Evolutionary conservation across 495 filamentous ascomycete genomes (phyloP), one percentile per base, ranked within the genome.

Genomic region (Parachaetomium inaequale): DNA sequence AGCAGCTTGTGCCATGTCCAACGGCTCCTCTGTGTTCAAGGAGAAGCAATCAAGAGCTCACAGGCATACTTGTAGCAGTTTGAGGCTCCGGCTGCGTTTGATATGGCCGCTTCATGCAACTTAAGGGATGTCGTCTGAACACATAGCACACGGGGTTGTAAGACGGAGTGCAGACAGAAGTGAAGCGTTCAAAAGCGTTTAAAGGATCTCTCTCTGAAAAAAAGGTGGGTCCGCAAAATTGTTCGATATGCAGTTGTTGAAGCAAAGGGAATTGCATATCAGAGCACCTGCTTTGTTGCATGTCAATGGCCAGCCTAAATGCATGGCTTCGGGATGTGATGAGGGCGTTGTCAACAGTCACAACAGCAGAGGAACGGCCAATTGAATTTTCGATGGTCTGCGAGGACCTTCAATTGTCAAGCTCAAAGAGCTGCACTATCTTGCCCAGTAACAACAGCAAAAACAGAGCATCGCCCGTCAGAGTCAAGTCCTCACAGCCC

Each of bases 381-480:
- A 26, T 32, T 34, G 38, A 56, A 59, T 63, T 66, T 62, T 34
- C 56, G 51, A 58, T 57, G 60, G 64, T 52, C 64, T 61, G 60
- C 28, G 54, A 29, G 56, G 51, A 58, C 63, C 58, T 56, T 66
- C 25, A 59, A 66, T 66, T 66, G 64, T 56, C 64, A 63, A 66
- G 51, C 58, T 42, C 25, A 28, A 63, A 58, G 38, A 57, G 46
- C 63, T 23, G 21, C 55, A 36, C 31, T 47, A 42, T 7, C 54
- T 51, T 46, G 36, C 60, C n/a, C 56, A 7, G n/a, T 21, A 51
- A 58, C n/a, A 28, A 59, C 40, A 42, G 32, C 50, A 59, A 21
- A 26, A 50, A 51, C 21, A 55, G 31, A 50, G 52, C 60, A 58
- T 25, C 36, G 34, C 38, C 26, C 19, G 38, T 28, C 31, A 26